Conservation (phyloP, 768 basidiomycete species). For the Chalciporus sphaerocephalus region DNA sequence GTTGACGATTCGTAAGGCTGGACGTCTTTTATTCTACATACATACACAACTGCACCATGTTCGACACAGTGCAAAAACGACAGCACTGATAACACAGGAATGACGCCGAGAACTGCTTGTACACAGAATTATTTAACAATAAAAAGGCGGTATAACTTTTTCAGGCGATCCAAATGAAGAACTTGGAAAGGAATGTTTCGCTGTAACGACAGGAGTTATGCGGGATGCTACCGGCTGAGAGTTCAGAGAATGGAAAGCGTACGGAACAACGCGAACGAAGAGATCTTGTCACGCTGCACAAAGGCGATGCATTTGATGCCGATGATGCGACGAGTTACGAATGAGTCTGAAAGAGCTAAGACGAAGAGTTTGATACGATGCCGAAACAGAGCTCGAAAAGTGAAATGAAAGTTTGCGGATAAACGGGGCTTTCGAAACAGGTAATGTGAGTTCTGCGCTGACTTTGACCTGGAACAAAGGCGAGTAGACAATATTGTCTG, state of each 20-base stretch:
- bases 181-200: constrained; percentile 12
- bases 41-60: constrained; percentile 13
- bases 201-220: constrained; percentile 3
- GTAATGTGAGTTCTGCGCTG: neutral
- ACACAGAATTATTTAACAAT: constrained; percentile 2
- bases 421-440: neutral
- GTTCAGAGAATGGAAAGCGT: neutral
- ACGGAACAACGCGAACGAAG: constrained; percentile 3
- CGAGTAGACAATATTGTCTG: neutral
- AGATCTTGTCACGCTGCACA: constrained; percentile 5
- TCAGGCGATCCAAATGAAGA: constrained; percentile 15
- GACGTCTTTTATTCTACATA: constrained; percentile 16
- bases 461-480: neutral
- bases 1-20: neutral
- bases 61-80: constrained; percentile 5
- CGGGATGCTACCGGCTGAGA: neutral
- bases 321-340: constrained; percentile 4
- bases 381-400: neutral
- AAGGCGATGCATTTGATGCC: constrained; percentile 1
- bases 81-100: constrained; percentile 14
- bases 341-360: constrained; percentile 5
- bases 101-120: neutral
- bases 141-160: constrained; percentile 5
- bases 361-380: constrained; percentile 2
- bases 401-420: neutral